Conservation (phyloP, 768 basidiomycete species). For the Lepiota brunneoincarnata region DNA sequence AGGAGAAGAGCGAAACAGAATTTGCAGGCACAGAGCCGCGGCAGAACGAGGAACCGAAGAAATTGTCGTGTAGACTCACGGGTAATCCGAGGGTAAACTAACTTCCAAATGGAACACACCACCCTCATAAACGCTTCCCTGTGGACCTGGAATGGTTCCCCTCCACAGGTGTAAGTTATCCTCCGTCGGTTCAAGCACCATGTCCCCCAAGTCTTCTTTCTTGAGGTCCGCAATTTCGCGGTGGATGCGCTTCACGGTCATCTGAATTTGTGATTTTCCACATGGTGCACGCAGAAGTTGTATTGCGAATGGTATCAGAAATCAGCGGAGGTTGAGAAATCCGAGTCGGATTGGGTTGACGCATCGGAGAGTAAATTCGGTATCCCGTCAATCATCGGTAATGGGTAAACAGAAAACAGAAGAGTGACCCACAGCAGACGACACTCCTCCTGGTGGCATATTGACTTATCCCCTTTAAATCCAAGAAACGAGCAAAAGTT, state of each 20-base stretch:
- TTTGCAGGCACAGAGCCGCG: neutral
- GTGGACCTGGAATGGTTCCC: slow-evolving; percentile 77
- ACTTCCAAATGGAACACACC: slow-evolving; percentile 73
- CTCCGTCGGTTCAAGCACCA: slow-evolving; percentile 63
- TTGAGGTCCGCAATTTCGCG: slow-evolving; percentile 77
- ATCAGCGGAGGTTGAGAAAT: neutral
- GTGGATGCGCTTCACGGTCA: slow-evolving; percentile 79
- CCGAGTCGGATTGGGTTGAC: neutral
- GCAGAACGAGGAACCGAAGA: slow-evolving; percentile 3
- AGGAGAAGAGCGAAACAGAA: neutral
- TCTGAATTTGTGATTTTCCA: slow-evolving; percentile 21
- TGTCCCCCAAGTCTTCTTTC: slow-evolving; percentile 80
- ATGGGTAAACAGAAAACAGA: neutral
- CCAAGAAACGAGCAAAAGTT: neutral
- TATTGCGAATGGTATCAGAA: neutral
- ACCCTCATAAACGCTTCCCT: slow-evolving; percentile 80
- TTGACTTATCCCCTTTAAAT: neutral
- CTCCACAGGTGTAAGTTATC: slow-evolving; percentile 72
- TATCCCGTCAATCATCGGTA: neutral
- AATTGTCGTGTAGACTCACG: slow-evolving; percentile 43
- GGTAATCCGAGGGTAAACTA: slow-evolving; percentile 69
- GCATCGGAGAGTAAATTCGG: neutral
- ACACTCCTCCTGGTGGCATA: slow-evolving; percentile 9
- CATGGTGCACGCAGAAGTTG: no score
- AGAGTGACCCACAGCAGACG: slow-evolving; percentile 1